Percentiles rank a stretch among this genome's conserved stretches.
Conservation (phyloP, 108 stramenopile genomes). For the Skeletonema costatum region DNA sequence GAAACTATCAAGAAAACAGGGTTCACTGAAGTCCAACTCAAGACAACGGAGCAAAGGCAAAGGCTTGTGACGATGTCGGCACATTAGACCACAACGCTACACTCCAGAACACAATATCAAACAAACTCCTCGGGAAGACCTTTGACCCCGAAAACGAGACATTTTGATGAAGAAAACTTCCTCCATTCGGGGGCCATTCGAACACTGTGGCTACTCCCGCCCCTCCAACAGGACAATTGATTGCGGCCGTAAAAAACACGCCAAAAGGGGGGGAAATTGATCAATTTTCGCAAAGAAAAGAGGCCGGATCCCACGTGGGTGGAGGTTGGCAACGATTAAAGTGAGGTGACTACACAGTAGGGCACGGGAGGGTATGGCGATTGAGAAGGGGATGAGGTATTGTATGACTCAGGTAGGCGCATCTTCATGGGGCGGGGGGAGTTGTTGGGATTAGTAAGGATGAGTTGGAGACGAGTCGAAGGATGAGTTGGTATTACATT, state of each 20-base stretch:
- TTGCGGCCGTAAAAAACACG: constrained; percentile 37
- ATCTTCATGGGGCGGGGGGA: not conserved
- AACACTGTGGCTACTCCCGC: too few species aligned
- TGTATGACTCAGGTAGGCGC: not conserved
- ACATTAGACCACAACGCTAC: too few species aligned
- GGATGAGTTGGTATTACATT: not conserved
- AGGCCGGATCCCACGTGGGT: constrained; percentile 44
- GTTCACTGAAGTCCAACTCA: too few species aligned
- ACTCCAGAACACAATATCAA: too few species aligned
- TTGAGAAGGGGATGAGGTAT: constrained; percentile 39
- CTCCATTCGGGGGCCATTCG: too few species aligned
- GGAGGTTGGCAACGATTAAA: constrained; percentile 25
- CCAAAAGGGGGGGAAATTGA: constrained; percentile 25
- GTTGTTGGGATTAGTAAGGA: not conserved
- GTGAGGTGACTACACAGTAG: constrained; percentile 25
- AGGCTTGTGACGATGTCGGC: too few species aligned
- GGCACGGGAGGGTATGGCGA: constrained; percentile 42
- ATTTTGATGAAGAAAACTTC: too few species aligned
- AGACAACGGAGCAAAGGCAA: too few species aligned
- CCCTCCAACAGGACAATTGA: too few species aligned
- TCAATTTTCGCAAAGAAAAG: constrained; percentile 11
- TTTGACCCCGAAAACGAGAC: too few species aligned
- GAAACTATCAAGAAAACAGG: too few species aligned
- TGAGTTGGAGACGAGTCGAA: not conserved
- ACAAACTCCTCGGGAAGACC: too few species aligned